A percentile compares a stretch with the other conserved stretches of the same genome.
Conservation (phyloP, 2,329 filamentous ascomycete genomes). For the Ascochyta lentis region DNA sequence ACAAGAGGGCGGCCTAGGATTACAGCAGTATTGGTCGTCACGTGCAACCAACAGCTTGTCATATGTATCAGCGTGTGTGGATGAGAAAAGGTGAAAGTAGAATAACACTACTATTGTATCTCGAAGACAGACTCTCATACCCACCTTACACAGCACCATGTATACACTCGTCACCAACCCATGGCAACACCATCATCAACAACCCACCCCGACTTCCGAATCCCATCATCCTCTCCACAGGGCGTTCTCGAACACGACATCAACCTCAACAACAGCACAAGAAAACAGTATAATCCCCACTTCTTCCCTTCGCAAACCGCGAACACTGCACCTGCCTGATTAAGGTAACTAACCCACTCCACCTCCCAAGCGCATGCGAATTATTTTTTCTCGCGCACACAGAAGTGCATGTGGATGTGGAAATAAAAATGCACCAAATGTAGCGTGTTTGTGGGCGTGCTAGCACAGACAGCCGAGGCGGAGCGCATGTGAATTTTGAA, state of each 20-base stretch:
- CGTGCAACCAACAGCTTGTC: no score
- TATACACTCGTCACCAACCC: no score
- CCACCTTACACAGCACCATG: no score
- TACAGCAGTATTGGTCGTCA: background rate
- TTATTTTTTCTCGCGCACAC: background rate
- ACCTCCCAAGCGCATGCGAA: no score
- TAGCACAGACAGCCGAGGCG: slow-evolving; percentile 9
- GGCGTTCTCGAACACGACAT: slow-evolving; percentile 7
- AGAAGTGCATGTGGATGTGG: background rate
- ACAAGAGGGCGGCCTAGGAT: background rate
- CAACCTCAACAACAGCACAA: slow-evolving; percentile 1
- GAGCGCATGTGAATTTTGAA: slow-evolving; percentile 3
- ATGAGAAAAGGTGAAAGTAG: no score
- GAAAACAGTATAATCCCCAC: background rate
- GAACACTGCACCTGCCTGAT: slow-evolving; percentile 2
- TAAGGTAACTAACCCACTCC: background rate
- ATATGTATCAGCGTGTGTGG: no score
- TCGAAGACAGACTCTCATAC: no score
- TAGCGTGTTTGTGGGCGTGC: background rate
- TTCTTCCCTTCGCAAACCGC: background rate
- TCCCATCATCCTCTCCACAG: background rate
- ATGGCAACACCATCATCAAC: no score
- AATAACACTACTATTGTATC: no score
- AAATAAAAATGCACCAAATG: background rate
- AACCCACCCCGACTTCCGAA: no score